Conservation (phyloP, 2,329 filamentous ascomycete species). For the Penicillium oxalicum region DNA sequence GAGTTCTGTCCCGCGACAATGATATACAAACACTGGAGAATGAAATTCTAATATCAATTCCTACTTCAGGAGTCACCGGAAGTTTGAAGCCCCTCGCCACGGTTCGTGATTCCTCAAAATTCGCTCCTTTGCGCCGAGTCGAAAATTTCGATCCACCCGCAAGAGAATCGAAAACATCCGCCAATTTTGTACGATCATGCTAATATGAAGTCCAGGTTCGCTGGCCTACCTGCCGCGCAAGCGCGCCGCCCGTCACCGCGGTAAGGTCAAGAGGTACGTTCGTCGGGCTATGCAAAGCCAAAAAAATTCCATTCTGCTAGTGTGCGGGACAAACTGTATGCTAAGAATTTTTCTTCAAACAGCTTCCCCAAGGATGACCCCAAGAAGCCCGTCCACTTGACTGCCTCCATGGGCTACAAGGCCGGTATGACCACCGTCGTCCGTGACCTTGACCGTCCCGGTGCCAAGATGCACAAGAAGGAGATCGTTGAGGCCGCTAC, state of each 20-base stretch:
- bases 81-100: constrained; percentile 87
- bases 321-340: constrained; percentile 16
- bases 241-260: constrained; percentile 87
- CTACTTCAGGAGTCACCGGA: constrained; percentile 51
- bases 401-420: constrained; percentile 98
- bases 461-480: constrained; percentile 99
- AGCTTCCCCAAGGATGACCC: constrained; percentile 99
- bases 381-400: constrained; percentile 99
- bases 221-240: constrained; percentile 84
- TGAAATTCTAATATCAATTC: constrained; percentile 24
- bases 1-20: constrained; percentile 23
- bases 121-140: constrained; percentile 49
- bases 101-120: constrained; percentile 61
- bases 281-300: not conserved
- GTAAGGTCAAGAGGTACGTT: constrained; percentile 95
- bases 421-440: constrained; percentile 99
- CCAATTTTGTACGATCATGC: constrained; percentile 25
- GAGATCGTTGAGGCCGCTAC: constrained; percentile 85
- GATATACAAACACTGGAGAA: not conserved
- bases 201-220: constrained; percentile 48
- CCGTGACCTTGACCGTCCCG: constrained; percentile 96
- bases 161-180: constrained; percentile 4
- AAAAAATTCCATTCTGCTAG: constrained; percentile 7
- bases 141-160: constrained; percentile 21
- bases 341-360: constrained; percentile 29